Percentiles rank a stretch among this genome's conserved stretches.
These are phyloP conservation scores for Chaetomium globosum DNA, from an alignment of 2,329 filamentous ascomycete genomes.

Conservation along the genomic window DNA sequence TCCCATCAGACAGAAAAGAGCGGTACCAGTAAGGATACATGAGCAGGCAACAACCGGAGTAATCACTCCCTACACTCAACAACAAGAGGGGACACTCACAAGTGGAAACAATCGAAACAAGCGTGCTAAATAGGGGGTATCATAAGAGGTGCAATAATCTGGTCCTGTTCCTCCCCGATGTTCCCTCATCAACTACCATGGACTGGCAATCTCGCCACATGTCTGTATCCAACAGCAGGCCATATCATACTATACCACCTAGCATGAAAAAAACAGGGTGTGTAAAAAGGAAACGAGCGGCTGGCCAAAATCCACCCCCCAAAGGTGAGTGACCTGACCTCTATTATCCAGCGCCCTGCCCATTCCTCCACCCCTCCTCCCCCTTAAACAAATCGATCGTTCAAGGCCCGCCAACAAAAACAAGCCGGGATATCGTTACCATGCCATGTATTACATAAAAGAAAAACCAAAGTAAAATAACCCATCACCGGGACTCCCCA, in stretches of 20 bases:
- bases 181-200: background rate
- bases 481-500: background rate
- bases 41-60: no score
- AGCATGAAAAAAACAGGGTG: no score
- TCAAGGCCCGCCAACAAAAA: background rate
- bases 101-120: background rate
- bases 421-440: constrained; percentile 4
- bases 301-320: background rate
- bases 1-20: no score
- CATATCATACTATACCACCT: background rate
- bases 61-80: no score
- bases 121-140: background rate
- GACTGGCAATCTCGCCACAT: background rate
- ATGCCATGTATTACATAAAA: background rate
- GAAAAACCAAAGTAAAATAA: background rate
- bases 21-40: no score
- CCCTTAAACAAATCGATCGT: background rate
- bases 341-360: background rate
- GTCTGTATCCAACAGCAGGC: background rate
- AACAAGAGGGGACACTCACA: background rate
- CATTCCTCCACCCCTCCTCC: no score
- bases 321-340: background rate
- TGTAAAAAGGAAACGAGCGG: background rate
- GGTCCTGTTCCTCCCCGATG: constrained; percentile 1
- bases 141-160: constrained; percentile 8